Evolutionary conservation across 495 filamentous ascomycete species (phyloP), one percentile per base, ranked within the genome.

Genomic region (Trichoderma gamsii): DNA sequence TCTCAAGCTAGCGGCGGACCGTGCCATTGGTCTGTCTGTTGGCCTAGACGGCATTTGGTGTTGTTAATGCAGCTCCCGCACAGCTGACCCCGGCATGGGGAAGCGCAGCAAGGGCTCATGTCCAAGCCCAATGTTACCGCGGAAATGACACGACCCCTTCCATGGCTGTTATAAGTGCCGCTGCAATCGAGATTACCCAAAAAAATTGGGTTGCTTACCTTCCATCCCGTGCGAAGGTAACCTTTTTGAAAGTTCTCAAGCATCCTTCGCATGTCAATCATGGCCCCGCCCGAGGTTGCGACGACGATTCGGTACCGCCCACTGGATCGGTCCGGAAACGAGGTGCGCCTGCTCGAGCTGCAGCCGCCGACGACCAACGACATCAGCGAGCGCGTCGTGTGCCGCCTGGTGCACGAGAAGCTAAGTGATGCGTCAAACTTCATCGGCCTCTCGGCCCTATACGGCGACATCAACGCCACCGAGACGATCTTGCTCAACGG

Each of bases 281-380:
- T 65, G 64, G 64, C 64, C 35, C 41, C 64, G 35, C 64, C 64
- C 64, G 38, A 65, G 16, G 41, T 11, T 11, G 41, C 23, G 35
- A 27, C 64, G 64, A 49, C 35, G 8, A 27, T 68, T 44, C 52
- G 67, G 32, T 68, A 64, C 43, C 56, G 61, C 38, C 56, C 67
- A 18, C 67, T 68, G 11, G 59, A 68, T n/a, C 49, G 51, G 41
- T 68, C 67, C 52, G 63, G 61, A 11, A 43, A 21, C 35, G 67
- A 68, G 43, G 27, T 68, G 15, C 67, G 67, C 46, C 21, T 68
- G 44, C 56, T 68, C 15, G 67, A 68, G 59, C 32, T 68, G 67
- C 67, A 68, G 67, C 29, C 67, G 35, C 56, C 56, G 25, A 41
- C 56, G 29, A 63, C 38, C 56, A 68, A 38, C 67, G 59, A 64